Evolutionary conservation across 1,284 basidiomycete genomes (phyloP), one percentile per base, ranked within the genome.

Genomic region (Schizophyllum commune): DNA sequence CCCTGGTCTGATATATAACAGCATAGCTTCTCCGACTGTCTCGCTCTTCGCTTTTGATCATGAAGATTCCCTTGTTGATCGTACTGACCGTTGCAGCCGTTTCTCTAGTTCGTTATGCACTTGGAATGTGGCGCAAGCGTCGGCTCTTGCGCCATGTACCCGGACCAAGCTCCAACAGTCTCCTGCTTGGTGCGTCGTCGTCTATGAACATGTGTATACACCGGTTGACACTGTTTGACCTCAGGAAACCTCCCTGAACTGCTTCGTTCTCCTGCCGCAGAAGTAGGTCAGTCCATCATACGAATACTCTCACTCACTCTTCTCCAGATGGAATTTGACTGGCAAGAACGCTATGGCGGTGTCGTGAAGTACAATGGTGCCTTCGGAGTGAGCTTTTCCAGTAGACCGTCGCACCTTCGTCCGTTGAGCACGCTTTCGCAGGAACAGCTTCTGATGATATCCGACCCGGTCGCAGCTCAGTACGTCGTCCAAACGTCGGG

Each of bases 391-490:
- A 47, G 39, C 17, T 3, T 47, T 17, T 4, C 39, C 39, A 8
- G 9, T 17, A 47, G 9, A 47, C 39, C 39, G 9, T 11, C 39
- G 39, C 39, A 47, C 39, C 39, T 11, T 11, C 39, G 13, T 47
- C 39, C 9, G 39, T 8, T 47, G 39, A 47, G 17, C 3, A 2
- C 9, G 13, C 39, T 17, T 47, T 32, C 60, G 9, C 60, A 79
- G 77, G 73, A 76, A 65, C 74, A 78, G 60, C 66, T 70, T n/a
- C 69, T 78, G 6, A 65, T 77, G 21, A 65, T 78, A 1, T 73
- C 75, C 1, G 77, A 79, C 66, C 73, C 75, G 5, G 77, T 78
- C 63, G 76, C 76, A 1, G 66, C 78, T 52, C 77, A 79, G 54
- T 75, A 77, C 62, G 75, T 77, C 52, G 71, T 73, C 62, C 75